Evolutionary conservation across 306 rosid species (phyloP).

Genomic region (Vicia faba): DNA sequence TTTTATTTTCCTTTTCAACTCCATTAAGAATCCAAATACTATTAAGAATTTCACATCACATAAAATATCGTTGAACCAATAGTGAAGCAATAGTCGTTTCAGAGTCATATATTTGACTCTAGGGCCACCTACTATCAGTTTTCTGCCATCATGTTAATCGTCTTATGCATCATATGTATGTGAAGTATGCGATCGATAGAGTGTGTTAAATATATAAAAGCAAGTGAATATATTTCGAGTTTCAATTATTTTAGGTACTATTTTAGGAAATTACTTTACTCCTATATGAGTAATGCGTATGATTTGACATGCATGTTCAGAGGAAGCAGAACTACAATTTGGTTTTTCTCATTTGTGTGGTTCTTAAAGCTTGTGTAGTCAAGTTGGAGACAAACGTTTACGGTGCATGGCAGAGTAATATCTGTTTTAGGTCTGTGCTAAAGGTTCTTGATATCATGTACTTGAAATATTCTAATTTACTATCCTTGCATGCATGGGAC

Average conservation of each 20-base stretch:
- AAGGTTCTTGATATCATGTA: conserved; percentile 35
- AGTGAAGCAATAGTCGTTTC: too few relatives aligned
- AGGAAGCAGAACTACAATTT: conserved; percentile 38
- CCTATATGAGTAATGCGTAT: neutral
- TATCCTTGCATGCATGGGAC: conserved; percentile 48
- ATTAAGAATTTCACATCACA: too few relatives aligned
- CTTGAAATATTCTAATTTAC: conserved; percentile 32
- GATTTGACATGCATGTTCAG: conserved; percentile 36
- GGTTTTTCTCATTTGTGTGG: conserved; percentile 36
- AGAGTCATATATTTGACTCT: too few relatives aligned
- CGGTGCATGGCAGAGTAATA: conserved; percentile 42
- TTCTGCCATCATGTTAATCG: too few relatives aligned
- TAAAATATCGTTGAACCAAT: too few relatives aligned
- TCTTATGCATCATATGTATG: too few relatives aligned
- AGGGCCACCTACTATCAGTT: too few relatives aligned
- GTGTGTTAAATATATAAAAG: neutral
- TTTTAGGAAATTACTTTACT: neutral
- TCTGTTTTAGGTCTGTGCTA: conserved; percentile 36
- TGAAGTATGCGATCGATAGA: too few relatives aligned
- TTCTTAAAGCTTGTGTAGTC: conserved; percentile 43
- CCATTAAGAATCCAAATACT: neutral
- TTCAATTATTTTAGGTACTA: neutral
- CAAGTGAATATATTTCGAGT: neutral
- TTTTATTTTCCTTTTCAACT: conserved; percentile 16
- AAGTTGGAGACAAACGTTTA: conserved; percentile 52